Base-by-base conservation (phyloP, 352 stramenopile genomes). In the Globisporangium parvum region DNA sequence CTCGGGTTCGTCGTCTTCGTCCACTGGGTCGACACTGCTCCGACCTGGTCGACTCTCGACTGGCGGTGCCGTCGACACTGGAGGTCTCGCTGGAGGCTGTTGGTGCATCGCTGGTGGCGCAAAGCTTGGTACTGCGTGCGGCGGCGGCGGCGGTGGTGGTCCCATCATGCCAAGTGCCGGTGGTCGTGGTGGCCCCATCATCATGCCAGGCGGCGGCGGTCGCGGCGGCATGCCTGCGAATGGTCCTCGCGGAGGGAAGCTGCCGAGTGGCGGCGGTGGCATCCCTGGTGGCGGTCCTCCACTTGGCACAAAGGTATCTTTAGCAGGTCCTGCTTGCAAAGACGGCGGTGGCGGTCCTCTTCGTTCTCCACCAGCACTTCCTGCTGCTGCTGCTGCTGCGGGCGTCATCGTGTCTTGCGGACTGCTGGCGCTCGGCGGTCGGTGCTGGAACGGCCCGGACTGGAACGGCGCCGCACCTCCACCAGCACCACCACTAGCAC, bases 1-100 rank as follows among this genome's bases (percentile, higher is more conserved):
- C 5, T 87, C 80, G 10, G 17, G 70, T 55, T 87, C 77, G 51
- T 91, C 80, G 39, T 91, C 80, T 47, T 91, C 80, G 6, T 53
- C 65, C 18, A 11, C 39, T 4, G 33, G n/a, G 26, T 26, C 49
- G 14, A 54, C 33, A 35, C 41, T 47, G 41, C 9, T 47, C 11
- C 8, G 17, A 23, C 41, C 41, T 24, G 17, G 21, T 14, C n/a
- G 47, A n/a, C 15, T 53, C 47, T 53, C 47, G 47, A 20, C 15
- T 21, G 6, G 17, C 47, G 4, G 18, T 8, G 46, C 6, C 21
- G 26, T 41, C 26, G 26, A 8, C 47, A 37, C 31, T 20, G 23
- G 47, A 18, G 14, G 47, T 53, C 31, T n/a, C n/a, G 14, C 26
- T 39, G 39, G 37, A 8, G 52, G 10, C 11, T 28, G 33, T 26